Evolutionary conservation across 1,284 basidiomycete genomes (phyloP).

Genomic region (Tylopilus microsporus): DNA sequence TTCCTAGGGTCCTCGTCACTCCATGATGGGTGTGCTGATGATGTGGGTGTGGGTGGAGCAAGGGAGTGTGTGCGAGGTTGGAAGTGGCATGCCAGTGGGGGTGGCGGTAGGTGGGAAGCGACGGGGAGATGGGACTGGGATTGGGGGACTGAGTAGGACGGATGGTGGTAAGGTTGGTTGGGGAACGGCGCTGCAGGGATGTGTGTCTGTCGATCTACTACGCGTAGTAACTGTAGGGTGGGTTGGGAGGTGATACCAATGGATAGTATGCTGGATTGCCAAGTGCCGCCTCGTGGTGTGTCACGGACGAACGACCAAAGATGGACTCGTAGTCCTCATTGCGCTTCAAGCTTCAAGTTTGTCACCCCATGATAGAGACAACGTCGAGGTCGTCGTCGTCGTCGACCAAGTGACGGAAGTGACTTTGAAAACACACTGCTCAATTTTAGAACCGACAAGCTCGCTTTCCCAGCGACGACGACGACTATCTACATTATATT

Average conservation of each 20-base stretch:
- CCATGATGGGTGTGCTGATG: slow-evolving; percentile 39
- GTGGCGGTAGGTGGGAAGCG: slow-evolving; percentile 21
- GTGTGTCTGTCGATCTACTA: slow-evolving; percentile 28
- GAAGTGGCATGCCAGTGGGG: slow-evolving; percentile 24
- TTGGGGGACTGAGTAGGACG: slow-evolving; percentile 27
- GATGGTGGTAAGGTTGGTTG: slow-evolving; percentile 31
- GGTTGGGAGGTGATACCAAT: no score
- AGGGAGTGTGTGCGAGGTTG: slow-evolving; percentile 33
- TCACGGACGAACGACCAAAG: slow-evolving; percentile 66
- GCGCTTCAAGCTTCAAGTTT: slow-evolving; percentile 73
- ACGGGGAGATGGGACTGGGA: slow-evolving; percentile 25
- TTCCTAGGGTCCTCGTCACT: no score
- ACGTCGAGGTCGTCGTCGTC: slow-evolving; percentile 1
- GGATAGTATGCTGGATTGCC: slow-evolving; percentile 18
- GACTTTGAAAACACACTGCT: slow-evolving; percentile 16
- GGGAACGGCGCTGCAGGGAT: slow-evolving; percentile 26
- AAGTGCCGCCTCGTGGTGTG: slow-evolving; percentile 46
- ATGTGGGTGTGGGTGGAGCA: slow-evolving; percentile 37
- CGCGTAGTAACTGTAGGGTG: slow-evolving; percentile 26
- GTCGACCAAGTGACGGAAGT: neutral
- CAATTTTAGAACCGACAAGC: slow-evolving; percentile 21
- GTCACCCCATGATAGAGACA: slow-evolving; percentile 52
- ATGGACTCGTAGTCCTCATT: slow-evolving; percentile 76
- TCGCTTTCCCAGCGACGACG: slow-evolving; percentile 15
- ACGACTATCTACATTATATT: neutral